Conservation (phyloP, 1,284 basidiomycete genomes). For the Schizophyllum amplum region DNA sequence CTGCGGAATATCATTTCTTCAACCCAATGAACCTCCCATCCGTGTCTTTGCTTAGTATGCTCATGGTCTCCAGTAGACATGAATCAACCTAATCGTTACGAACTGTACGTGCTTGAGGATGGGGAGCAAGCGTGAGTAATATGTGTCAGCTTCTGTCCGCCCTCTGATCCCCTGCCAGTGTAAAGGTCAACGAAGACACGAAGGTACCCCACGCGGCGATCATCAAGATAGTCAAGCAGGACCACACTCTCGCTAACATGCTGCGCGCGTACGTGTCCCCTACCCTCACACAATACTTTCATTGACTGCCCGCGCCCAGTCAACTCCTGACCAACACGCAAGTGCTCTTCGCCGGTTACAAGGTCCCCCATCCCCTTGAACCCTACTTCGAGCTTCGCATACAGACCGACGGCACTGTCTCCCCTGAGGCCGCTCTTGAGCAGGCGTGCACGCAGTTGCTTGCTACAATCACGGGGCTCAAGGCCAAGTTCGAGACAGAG, state of each 20-base stretch:
- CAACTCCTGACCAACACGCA: conserved; percentile 82
- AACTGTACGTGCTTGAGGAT: conserved; percentile 86
- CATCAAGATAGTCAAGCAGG: conserved; percentile 90
- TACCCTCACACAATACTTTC: neutral
- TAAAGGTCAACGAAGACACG: conserved; percentile 91
- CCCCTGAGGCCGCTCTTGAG: conserved; percentile 81
- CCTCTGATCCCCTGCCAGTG: conserved; percentile 39
- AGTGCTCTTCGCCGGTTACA: conserved; percentile 95
- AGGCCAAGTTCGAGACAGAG: conserved; percentile 69
- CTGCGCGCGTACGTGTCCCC: conserved; percentile 87
- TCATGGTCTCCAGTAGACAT: conserved; percentile 30
- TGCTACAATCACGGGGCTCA: conserved; percentile 58
- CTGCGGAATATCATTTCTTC: conserved; percentile 3
- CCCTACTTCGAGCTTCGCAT: conserved; percentile 92
- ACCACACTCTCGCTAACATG: conserved; percentile 97
- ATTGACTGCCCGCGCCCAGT: conserved; percentile 41
- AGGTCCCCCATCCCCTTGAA: conserved; percentile 93
- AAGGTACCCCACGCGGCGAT: conserved; percentile 97
- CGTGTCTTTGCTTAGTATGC: neutral
- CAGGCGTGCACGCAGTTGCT: conserved; percentile 82
- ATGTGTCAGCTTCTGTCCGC: conserved; percentile 10
- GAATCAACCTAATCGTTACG: conserved; percentile 92
- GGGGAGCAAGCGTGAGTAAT: conserved; percentile 81
- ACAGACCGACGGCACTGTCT: conserved; percentile 86
- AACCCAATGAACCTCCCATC: neutral